Evolutionary conservation across 169 alveolate species (phyloP).

Genomic region (Eimeria praecox): DNA sequence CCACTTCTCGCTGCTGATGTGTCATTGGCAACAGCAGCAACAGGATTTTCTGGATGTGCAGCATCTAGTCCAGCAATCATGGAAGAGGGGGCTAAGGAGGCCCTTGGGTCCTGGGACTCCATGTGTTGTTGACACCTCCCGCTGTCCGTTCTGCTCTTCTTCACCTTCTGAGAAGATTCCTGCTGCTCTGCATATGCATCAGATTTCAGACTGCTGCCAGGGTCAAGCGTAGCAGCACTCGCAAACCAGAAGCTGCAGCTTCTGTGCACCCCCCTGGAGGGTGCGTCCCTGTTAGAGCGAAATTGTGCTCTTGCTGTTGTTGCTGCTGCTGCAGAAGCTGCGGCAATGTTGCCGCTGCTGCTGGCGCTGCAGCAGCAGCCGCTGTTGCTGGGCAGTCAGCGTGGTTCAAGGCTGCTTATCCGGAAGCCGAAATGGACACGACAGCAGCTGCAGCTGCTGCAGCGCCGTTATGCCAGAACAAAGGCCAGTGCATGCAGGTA

Average conservation of each 20-base stretch:
- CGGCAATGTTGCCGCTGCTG: not conserved
- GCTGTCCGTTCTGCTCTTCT: not conserved
- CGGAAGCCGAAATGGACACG: not conserved
- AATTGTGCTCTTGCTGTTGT: not conserved
- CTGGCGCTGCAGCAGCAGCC: not conserved
- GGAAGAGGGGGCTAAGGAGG: not conserved
- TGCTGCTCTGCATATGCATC: not conserved
- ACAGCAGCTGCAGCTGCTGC: conserved; percentile 52
- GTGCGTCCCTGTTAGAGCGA: not conserved
- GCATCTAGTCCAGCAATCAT: not conserved
- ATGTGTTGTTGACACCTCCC: not conserved
- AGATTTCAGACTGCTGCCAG: not conserved
- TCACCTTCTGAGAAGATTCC: not conserved
- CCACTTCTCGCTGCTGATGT: not conserved
- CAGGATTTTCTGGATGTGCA: not conserved
- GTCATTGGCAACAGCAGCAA: not conserved
- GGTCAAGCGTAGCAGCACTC: not conserved
- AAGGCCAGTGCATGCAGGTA: not conserved
- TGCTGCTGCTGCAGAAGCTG: not conserved
- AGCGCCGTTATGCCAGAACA: not conserved
- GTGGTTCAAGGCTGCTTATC: not conserved
- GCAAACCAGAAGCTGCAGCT: conserved; percentile 3
- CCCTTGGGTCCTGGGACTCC: not conserved
- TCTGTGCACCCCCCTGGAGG: not conserved
- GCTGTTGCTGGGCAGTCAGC: not conserved